Percentiles rank a stretch among this genome's conserved stretches.
Conservation (phyloP, 129 eudicot genomes). For the Chrysanthemum makinoi region DNA sequence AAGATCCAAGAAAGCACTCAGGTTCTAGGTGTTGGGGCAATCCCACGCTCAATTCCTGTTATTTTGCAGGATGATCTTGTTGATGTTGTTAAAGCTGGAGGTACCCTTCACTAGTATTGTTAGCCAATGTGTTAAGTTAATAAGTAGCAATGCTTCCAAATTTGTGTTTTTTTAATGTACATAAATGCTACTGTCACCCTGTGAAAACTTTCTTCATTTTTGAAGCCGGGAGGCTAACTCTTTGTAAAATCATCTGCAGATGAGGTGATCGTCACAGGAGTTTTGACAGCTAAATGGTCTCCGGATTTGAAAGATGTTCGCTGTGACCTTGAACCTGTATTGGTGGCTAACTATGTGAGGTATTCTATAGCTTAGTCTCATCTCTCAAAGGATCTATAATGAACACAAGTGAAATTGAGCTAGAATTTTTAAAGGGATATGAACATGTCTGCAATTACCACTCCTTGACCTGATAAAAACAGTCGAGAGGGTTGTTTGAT, state of each 20-base stretch:
- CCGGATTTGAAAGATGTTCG: constrained; percentile 86
- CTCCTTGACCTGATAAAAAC: neutral
- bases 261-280: constrained; percentile 93
- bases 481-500: too few relatives aligned
- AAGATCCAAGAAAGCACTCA: constrained; percentile 97
- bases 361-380: constrained; percentile 18
- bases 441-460: neutral
- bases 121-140: constrained; percentile 1
- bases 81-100: constrained; percentile 97
- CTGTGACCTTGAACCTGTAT: constrained; percentile 95
- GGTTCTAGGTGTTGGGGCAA: constrained; percentile 86
- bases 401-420: constrained; percentile 5
- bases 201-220: neutral
- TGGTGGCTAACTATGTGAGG: constrained; percentile 88
- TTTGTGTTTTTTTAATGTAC: too few relatives aligned
- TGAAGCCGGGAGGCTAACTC: neutral
- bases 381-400: constrained; percentile 8
- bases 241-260: constrained; percentile 46
- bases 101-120: constrained; percentile 30
- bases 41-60: constrained; percentile 92
- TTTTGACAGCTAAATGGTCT: constrained; percentile 98
- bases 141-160: constrained; percentile 16
- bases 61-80: constrained; percentile 95
- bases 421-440: neutral
- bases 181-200: too few relatives aligned